A percentile compares a stretch with the other conserved stretches of the same genome.
Conservation (phyloP, 1,139 yeast species). For the Scheffersomyces insectosa region DNA sequence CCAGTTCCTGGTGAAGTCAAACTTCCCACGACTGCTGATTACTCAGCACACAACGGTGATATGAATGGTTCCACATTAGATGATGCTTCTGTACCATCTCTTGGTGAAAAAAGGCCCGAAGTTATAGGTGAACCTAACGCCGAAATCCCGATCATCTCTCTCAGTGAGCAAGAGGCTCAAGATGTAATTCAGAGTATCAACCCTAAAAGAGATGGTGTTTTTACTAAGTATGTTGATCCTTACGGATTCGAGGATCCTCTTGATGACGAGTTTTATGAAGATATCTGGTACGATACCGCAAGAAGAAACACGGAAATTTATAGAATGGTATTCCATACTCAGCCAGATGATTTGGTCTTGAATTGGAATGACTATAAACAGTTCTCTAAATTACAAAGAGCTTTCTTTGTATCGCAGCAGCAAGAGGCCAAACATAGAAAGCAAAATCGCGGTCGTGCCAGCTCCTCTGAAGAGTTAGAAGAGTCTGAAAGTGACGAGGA, state of each 20-base stretch:
- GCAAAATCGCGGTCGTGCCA: constrained; percentile 14
- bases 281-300: constrained; percentile 86
- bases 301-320: constrained; percentile 78
- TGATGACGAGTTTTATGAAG: constrained; percentile 74
- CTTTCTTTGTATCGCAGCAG: constrained; percentile 54
- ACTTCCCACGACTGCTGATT: constrained; percentile 9
- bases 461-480: constrained; percentile 7
- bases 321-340: constrained; percentile 86
- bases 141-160: constrained; percentile 46
- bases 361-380: constrained; percentile 90
- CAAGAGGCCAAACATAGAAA: constrained; percentile 35
- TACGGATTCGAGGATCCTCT: constrained; percentile 87
- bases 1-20: constrained; percentile 3
- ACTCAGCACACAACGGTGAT: constrained; percentile 8
- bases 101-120: not conserved
- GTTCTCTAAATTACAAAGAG: constrained; percentile 56
- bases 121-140: constrained; percentile 17
- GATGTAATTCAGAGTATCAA: constrained; percentile 42
- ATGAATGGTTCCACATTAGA: not conserved
- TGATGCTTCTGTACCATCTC: not conserved
- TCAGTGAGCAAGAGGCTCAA: constrained; percentile 48
- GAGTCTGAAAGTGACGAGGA: constrained; percentile 17
- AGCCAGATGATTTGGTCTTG: constrained; percentile 86
- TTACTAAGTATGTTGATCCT: constrained; percentile 71
- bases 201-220: constrained; percentile 29